Conservation (phyloP, 2,329 filamentous ascomycete genomes). For the Aspergillus spinulosporus region DNA sequence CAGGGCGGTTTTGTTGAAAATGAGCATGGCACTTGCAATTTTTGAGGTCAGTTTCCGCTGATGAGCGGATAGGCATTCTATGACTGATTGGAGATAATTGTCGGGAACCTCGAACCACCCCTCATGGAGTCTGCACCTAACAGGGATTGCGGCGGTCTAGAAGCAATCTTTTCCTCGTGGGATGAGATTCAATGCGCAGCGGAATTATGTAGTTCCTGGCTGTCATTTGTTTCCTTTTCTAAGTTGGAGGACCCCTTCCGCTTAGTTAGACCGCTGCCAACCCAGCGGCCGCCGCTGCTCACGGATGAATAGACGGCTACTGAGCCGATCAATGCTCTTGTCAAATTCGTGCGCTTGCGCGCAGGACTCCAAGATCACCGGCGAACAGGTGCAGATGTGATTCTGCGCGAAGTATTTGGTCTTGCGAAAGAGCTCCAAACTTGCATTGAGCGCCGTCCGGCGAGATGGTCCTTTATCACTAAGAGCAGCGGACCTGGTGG, state of each 20-base stretch:
- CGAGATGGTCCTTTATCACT: constrained; percentile 17
- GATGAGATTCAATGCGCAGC: background rate
- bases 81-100: constrained; percentile 17
- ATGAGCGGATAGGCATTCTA: background rate
- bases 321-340: constrained; percentile 22
- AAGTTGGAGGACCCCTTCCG: constrained; percentile 13
- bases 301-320: constrained; percentile 13
- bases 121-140: constrained; percentile 18
- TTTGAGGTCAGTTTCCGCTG: constrained; percentile 24
- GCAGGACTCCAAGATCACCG: background rate
- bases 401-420: constrained; percentile 9
- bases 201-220: constrained; percentile 15
- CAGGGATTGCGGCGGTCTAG: constrained; percentile 24
- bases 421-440: constrained; percentile 23
- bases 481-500: constrained; percentile 13
- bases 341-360: constrained; percentile 20
- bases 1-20: constrained; percentile 11
- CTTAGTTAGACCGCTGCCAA: constrained; percentile 19
- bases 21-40: constrained; percentile 26
- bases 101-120: constrained; percentile 16
- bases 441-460: constrained; percentile 22
- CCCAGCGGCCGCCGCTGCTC: constrained; percentile 1
- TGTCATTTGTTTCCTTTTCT: constrained; percentile 21
- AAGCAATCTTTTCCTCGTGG: constrained; percentile 12
- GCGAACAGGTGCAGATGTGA: constrained; percentile 1